These are phyloP conservation scores for Candolleomyces efflorescens DNA, from an alignment of 768 basidiomycete species.

Conservation along the genomic window DNA sequence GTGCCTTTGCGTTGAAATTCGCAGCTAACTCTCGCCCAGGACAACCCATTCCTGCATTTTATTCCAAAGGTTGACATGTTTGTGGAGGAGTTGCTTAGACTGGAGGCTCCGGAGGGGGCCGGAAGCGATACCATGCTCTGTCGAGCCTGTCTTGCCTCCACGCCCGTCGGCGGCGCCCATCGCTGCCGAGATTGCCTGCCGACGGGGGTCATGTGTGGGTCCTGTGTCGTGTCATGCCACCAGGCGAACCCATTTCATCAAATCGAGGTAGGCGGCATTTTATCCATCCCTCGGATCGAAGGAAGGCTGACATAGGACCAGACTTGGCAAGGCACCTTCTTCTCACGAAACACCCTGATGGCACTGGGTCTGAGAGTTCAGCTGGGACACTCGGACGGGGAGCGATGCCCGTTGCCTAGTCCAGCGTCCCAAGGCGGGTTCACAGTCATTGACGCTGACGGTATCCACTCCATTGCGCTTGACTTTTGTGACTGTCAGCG, in stretches of 20 bases:
- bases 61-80: too few relatives aligned
- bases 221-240: conserved; percentile 12
- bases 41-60: too few relatives aligned
- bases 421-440: conserved; percentile 16
- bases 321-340: conserved; percentile 18
- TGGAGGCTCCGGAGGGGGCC: too few relatives aligned
- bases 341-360: neutral
- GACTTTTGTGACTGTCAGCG: conserved; percentile 26
- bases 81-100: too few relatives aligned
- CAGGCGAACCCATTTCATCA: conserved; percentile 13
- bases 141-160: neutral
- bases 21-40: too few relatives aligned
- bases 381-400: conserved; percentile 13
- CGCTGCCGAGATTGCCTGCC: conserved; percentile 15
- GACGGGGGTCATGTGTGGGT: conserved; percentile 2
- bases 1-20: too few relatives aligned
- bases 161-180: neutral
- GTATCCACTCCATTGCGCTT: conserved; percentile 21
- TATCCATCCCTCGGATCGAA: too few relatives aligned
- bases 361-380: conserved; percentile 11
- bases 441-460: conserved; percentile 17
- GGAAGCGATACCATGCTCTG: too few relatives aligned
- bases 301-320: too few relatives aligned
- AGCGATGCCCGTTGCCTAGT: conserved; percentile 13
- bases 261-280: conserved; percentile 13